Conservation (phyloP, 2,329 filamentous ascomycete species). For the Fusarium mexicanum region DNA sequence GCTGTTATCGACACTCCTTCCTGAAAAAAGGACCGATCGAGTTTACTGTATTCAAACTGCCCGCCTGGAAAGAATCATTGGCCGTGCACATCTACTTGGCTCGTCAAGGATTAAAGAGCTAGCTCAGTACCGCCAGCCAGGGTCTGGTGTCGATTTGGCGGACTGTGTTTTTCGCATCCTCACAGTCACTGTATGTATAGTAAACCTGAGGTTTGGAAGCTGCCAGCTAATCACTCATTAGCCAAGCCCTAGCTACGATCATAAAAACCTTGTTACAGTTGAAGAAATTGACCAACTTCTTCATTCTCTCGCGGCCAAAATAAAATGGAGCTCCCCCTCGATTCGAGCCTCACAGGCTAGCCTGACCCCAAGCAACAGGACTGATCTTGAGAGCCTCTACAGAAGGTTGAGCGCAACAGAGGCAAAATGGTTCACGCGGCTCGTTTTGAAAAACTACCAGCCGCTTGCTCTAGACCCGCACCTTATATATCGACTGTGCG, state of each 20-base stretch:
- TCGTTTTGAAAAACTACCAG: slow-evolving; percentile 81
- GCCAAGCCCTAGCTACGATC: slow-evolving; percentile 54
- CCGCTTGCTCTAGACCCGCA: slow-evolving; percentile 70
- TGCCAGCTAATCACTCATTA: slow-evolving; percentile 35
- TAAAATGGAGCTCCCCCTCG: slow-evolving; percentile 74
- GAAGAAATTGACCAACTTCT: slow-evolving; percentile 78
- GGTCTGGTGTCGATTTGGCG: slow-evolving; percentile 72
- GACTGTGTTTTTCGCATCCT: slow-evolving; percentile 75
- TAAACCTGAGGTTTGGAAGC: background rate
- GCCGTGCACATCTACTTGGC: slow-evolving; percentile 72
- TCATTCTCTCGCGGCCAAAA: slow-evolving; percentile 72
- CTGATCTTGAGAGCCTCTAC: slow-evolving; percentile 66
- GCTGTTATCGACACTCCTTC: slow-evolving; percentile 79
- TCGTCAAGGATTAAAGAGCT: slow-evolving; percentile 69
- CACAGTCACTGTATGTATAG: slow-evolving; percentile 62
- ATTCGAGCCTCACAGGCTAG: slow-evolving; percentile 56
- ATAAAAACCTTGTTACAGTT: slow-evolving; percentile 63
- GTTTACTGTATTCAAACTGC: slow-evolving; percentile 76
- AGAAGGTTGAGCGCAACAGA: slow-evolving; percentile 70
- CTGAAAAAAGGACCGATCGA: slow-evolving; percentile 78
- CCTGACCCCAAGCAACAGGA: slow-evolving; percentile 47
- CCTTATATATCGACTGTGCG: slow-evolving; percentile 67
- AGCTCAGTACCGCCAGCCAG: slow-evolving; percentile 67
- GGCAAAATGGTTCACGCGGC: slow-evolving; percentile 86
- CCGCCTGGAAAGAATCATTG: slow-evolving; percentile 73